Base-by-base conservation (phyloP, 2,329 filamentous ascomycete species). In the Rosellinia necatrix region DNA sequence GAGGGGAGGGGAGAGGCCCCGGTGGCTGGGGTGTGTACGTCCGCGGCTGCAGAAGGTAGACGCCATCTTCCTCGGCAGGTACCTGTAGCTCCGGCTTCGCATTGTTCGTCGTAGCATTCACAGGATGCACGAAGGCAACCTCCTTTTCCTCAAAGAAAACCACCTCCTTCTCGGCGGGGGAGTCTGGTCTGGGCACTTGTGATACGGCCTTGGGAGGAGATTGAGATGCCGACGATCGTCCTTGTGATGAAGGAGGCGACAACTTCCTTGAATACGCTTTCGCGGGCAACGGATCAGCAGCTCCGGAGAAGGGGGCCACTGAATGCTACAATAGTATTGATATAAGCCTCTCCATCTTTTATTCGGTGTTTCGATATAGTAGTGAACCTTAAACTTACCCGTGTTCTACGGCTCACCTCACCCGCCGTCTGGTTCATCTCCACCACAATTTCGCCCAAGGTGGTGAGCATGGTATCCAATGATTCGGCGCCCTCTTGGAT, bases 391-490 rank as follows among this genome's bases (percentile, higher is more conserved):
- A 58, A 42, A 72, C 85, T 75, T 81, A 90, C 89, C 78, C 85
- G 84, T 69, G 85, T 89, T 69, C 86, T 86, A 49, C 91, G 84
- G 75, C 90, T 96, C 37, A 93, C 89, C 68, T 91, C 85, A 15
- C 89, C 91, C 40, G 92, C 92, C 68, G 90, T 87, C 70, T 86
- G 87, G 70, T 96, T 88, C 81, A 97, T 96, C 71, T 96, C 91
- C 13, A 86, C 84, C 50, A 96, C 87, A 63, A 94, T 89, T 49
- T 84, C 86, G 61, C 85, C 86, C 17, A 97, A 82, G 71, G 89
- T 85, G 34, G 85, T 82, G 35, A 96, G 80, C 25, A 87, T 78
- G 6, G 84, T 81, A 27, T 88, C 88, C 22, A 97, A 78, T 40
- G 83, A 81, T 59, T 87, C 83, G 12, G 88, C 87, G 68, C 88